Conservation (phyloP, 129 eudicot genomes). For the Glebionis coronaria region DNA sequence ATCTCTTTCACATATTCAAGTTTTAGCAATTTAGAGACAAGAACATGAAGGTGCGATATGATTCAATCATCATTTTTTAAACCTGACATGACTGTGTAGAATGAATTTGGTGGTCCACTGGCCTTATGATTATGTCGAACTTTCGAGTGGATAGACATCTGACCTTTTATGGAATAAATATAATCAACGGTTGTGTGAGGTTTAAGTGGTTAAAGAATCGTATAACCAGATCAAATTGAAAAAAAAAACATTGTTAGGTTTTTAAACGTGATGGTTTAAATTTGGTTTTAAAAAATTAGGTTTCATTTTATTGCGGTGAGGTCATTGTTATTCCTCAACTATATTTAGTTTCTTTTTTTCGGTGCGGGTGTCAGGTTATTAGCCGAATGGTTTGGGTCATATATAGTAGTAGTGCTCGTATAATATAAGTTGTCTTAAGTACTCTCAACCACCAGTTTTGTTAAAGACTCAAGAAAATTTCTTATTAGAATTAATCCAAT, state of each 20-base stretch:
- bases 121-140: slow-evolving; percentile 17
- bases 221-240: not conserved
- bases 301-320: too few species aligned
- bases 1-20: too few species aligned
- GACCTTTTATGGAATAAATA: slow-evolving; percentile 6
- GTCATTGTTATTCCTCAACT: too few species aligned
- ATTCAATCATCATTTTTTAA: not conserved
- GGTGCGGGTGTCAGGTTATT: too few species aligned
- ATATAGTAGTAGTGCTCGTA: too few species aligned
- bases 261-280: not conserved
- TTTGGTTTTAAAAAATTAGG: too few species aligned
- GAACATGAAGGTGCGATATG: not conserved
- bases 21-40: too few species aligned
- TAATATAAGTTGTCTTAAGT: too few species aligned
- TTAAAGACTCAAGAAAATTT: too few species aligned
- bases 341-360: too few species aligned
- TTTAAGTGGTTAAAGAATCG: slow-evolving; percentile 7
- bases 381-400: too few species aligned
- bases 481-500: too few species aligned
- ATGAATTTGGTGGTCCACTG: slow-evolving; percentile 18
- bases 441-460: not conserved
- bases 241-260: not conserved
- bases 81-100: not conserved
- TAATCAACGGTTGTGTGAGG: slow-evolving; percentile 3
- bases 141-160: slow-evolving; percentile 11